These are phyloP conservation scores for Stemphylium beticola DNA, from an alignment of 2,329 filamentous ascomycete genomes.

Conservation along the genomic window DNA sequence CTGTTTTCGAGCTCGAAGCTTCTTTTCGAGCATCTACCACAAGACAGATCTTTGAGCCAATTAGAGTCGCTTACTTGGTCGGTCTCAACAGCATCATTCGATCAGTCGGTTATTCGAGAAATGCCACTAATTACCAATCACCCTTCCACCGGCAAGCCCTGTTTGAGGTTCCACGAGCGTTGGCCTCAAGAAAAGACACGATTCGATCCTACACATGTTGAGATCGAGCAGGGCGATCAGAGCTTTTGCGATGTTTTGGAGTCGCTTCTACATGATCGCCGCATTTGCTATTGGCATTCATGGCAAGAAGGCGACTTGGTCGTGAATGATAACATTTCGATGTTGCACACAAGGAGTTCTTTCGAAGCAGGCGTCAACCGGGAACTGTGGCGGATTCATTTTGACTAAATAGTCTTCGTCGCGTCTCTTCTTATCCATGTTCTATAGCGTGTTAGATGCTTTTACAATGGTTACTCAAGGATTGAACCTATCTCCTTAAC, in stretches of 20 bases:
- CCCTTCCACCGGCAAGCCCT: slow-evolving; percentile 55
- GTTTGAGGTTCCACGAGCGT: slow-evolving; percentile 62
- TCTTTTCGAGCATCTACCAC: slow-evolving; percentile 56
- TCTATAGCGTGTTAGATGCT: no score
- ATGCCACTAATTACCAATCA: slow-evolving; percentile 57
- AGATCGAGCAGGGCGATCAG: slow-evolving; percentile 51
- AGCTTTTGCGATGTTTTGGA: slow-evolving; percentile 50
- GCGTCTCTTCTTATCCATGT: no score
- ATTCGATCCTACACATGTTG: slow-evolving; percentile 56
- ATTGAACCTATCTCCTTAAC: no score
- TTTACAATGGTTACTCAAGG: no score
- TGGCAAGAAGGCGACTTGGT: slow-evolving; percentile 64
- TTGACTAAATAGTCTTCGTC: slow-evolving; percentile 46
- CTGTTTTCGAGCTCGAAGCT: slow-evolving; percentile 61
- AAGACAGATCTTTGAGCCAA: slow-evolving; percentile 42
- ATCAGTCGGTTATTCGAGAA: slow-evolving; percentile 50
- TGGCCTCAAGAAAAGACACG: slow-evolving; percentile 60
- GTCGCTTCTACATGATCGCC: slow-evolving; percentile 56
- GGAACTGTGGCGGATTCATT: slow-evolving; percentile 60
- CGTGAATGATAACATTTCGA: slow-evolving; percentile 59
- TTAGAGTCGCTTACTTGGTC: slow-evolving; percentile 56
- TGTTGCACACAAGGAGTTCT: slow-evolving; percentile 59
- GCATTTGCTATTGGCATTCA: slow-evolving; percentile 58
- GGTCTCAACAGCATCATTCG: slow-evolving; percentile 58
- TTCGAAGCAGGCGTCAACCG: slow-evolving; percentile 54